Conservation (phyloP, 2,329 filamentous ascomycete genomes). For the Triangularia verruculosa region DNA sequence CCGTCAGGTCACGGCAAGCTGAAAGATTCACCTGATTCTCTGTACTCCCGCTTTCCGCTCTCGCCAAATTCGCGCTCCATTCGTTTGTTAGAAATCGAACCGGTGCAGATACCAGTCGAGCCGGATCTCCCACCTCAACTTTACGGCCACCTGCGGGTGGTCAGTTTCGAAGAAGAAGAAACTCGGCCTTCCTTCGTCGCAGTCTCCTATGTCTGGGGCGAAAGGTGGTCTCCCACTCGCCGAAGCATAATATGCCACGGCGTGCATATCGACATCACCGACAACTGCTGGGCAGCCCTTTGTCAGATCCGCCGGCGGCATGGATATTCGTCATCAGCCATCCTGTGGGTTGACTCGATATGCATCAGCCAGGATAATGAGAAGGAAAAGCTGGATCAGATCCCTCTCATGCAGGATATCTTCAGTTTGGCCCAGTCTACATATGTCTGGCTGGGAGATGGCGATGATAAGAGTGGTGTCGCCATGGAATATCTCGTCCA, state of each 20-base stretch:
- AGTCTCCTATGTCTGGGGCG: constrained; percentile 12
- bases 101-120: neutral
- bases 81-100: constrained; percentile 4
- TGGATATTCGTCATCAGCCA: constrained; percentile 24
- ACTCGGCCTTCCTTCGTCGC: neutral
- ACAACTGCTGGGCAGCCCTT: constrained; percentile 7
- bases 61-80: neutral
- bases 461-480: neutral
- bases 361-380: constrained; percentile 19
- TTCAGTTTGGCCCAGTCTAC: constrained; percentile 14
- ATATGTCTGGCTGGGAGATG: constrained; percentile 20
- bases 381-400: constrained; percentile 12
- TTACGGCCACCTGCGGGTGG: constrained; percentile 2
- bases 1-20: neutral
- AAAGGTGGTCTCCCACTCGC: neutral
- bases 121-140: neutral
- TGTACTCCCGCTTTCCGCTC: neutral
- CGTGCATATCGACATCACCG: constrained; percentile 2
- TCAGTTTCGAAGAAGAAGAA: constrained; percentile 2
- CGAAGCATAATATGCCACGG: neutral
- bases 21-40: neutral
- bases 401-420: constrained; percentile 17
- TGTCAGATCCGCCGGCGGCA: neutral
- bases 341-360: constrained; percentile 33
- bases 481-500: neutral